Evolutionary conservation across 73 alveolate species (phyloP), one percentile per base, ranked within the genome.

Genomic region (Paramecium sexaurelia): DNA sequence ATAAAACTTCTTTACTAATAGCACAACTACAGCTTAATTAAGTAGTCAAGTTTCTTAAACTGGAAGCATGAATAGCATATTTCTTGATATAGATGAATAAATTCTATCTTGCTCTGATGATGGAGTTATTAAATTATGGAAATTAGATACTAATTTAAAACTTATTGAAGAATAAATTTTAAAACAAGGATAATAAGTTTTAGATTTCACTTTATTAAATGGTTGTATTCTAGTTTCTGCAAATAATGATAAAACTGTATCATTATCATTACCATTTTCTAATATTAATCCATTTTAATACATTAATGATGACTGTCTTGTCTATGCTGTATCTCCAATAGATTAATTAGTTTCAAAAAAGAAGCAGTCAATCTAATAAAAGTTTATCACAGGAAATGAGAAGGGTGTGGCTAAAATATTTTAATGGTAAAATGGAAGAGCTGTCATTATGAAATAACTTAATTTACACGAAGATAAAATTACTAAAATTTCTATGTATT

Each of bases 391-490:
- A 37, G 90, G 90, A 0, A 78, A 78, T 78, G 90, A 78, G 24
- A 78, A 61, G 19, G 90, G 90, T 5, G 20, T 78, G 6, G 90
- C 90, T 17, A 78, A 78, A 78, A 78, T 78, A 39, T 78, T 15
- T 15, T 40, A 78, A 78, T 78, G 90, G 90, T 26, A 78, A 78
- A 78, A 78, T 78, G 90, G 90, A 6, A 78, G 90, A 15, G 90
- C 90, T n/a, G 90, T 78, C 0, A 24, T 78, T 3, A 78, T 78
- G 90, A 78, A 78, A 78, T 7, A 8, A 7, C 29, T 78, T 5
- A 41, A 39, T 41, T 29, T 78, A 11, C 90, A 78, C 41, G 90
- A 78, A 78, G 90, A 78, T 78, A 78, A 78, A 17, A 78, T 78
- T 15, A 78, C 90, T 37, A 78, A 78, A 39, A 78, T 78, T 24